Conservation (phyloP, 495 filamentous ascomycete species). For the Pseudevernia furfuracea region DNA sequence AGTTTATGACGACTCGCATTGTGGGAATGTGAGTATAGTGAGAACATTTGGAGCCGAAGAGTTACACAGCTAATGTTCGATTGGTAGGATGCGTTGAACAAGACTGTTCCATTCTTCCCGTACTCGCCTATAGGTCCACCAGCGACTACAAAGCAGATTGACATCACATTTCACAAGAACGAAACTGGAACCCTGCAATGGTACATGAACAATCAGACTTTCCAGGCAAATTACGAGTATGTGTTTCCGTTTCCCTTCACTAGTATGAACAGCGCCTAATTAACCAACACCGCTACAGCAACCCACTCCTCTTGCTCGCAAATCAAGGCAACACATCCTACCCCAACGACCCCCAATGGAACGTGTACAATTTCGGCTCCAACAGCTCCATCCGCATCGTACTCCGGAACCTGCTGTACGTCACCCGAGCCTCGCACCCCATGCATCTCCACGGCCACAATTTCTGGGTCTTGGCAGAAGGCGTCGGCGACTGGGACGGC, state of each 20-base stretch:
- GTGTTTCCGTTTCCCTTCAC: neutral
- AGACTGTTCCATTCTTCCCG: conserved; percentile 46
- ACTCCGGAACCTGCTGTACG: conserved; percentile 49
- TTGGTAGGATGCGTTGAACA: conserved; percentile 40
- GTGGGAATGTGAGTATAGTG: conserved; percentile 42
- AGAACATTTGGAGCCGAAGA: too few species aligned
- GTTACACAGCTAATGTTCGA: conserved; percentile 20
- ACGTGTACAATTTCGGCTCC: conserved; percentile 49
- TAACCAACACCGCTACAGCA: too few species aligned
- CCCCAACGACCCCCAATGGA: conserved; percentile 38
- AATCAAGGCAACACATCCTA: conserved; percentile 45
- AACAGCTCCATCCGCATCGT: conserved; percentile 50
- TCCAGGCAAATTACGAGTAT: conserved; percentile 52
- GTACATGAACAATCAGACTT: conserved; percentile 48
- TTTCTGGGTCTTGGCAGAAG: conserved; percentile 35
- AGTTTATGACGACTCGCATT: conserved; percentile 9
- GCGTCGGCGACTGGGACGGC: conserved; percentile 30
- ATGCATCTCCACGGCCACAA: conserved; percentile 41
- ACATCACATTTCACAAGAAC: conserved; percentile 45
- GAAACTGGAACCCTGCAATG: conserved; percentile 45
- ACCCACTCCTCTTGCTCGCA: conserved; percentile 48
- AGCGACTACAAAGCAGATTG: conserved; percentile 41
- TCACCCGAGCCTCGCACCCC: conserved; percentile 30
- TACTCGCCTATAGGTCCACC: conserved; percentile 44
- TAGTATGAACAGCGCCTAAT: neutral